Evolutionary conservation across 192 early-diverging fungal genomes (phyloP).

Genomic region (Entomortierella chlamydospora): DNA sequence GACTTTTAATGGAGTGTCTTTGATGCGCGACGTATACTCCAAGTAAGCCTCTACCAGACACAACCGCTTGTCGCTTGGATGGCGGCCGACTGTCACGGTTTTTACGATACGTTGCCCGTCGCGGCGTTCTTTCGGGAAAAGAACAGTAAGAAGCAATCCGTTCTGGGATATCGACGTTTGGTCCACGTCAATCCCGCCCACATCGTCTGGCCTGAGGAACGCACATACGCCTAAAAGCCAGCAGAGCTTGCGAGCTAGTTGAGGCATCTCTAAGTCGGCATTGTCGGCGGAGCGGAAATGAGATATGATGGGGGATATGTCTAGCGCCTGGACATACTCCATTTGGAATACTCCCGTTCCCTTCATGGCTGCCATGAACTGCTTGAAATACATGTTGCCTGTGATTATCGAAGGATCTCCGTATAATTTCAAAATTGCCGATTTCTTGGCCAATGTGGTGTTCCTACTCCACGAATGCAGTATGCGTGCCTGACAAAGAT

Average conservation of each 20-base stretch:
- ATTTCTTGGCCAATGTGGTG: not conserved
- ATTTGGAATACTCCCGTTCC: not conserved
- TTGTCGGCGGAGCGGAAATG: not conserved
- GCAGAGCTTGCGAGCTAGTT: not conserved
- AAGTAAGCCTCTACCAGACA: not conserved
- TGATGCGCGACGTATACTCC: not conserved
- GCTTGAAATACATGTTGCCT: not conserved
- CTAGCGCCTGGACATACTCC: not conserved
- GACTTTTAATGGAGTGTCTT: too few relatives aligned
- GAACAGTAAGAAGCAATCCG: not conserved
- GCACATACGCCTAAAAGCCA: not conserved
- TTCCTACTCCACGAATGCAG: not conserved
- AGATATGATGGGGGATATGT: not conserved
- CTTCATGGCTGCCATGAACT: constrained; percentile 3
- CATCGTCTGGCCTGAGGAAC: not conserved
- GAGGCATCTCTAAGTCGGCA: not conserved
- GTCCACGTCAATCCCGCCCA: not conserved
- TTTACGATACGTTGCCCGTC: not conserved
- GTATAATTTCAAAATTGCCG: not conserved
- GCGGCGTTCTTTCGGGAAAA: not conserved
- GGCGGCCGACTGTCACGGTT: not conserved
- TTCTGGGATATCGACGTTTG: not conserved
- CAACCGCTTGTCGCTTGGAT: not conserved
- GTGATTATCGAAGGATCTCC: not conserved
- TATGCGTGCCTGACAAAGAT: not conserved